These are phyloP conservation scores for Santalum album DNA, from an alignment of 164 flowering plant genomes.

Conservation along the genomic window DNA sequence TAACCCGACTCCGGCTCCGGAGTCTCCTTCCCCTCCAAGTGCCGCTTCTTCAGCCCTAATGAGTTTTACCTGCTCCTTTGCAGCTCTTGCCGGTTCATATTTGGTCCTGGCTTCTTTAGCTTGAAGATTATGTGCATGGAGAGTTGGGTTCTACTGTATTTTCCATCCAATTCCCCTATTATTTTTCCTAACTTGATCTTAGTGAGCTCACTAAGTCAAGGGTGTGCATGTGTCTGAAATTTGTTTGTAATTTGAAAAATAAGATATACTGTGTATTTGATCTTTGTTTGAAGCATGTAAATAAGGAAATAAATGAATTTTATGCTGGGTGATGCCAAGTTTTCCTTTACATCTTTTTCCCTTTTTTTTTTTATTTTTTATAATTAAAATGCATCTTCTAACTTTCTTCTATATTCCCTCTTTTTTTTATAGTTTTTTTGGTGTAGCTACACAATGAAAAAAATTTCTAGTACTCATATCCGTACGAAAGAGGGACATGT, in stretches of 20 bases:
- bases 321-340: no score
- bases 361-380: no score
- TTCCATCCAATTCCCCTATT: not conserved
- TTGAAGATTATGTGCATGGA: not conserved
- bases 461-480: no score
- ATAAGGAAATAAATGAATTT: not conserved
- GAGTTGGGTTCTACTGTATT: not conserved
- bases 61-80: slow-evolving; percentile 23
- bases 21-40: slow-evolving; percentile 16
- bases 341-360: no score
- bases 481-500: no score
- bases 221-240: slow-evolving; percentile 10
- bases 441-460: no score
- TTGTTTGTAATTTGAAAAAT: slow-evolving; percentile 11
- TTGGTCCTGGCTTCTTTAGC: slow-evolving; percentile 26
- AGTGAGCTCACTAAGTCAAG: slow-evolving; percentile 6
- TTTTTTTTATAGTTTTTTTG: no score
- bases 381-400: no score
- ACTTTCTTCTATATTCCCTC: no score
- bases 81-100: slow-evolving; percentile 35
- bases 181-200: not conserved
- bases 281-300: not conserved
- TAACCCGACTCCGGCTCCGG: slow-evolving; percentile 21
- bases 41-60: slow-evolving; percentile 28
- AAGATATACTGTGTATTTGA: not conserved